Conservation (phyloP, 495 filamentous ascomycete species). For the Darksidea phi region DNA sequence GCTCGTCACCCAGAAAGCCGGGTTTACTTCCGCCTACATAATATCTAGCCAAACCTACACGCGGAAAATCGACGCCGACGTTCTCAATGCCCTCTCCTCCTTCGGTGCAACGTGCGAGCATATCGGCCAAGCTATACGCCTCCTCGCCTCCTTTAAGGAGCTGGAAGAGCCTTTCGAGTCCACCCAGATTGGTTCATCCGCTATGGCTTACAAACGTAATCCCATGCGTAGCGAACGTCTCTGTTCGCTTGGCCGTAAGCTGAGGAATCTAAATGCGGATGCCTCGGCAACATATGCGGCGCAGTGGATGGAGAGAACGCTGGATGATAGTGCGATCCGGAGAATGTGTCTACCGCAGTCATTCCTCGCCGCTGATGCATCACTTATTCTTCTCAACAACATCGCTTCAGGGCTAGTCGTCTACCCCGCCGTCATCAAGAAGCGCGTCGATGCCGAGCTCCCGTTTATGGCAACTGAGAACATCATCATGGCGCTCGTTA, state of each 20-base stretch:
- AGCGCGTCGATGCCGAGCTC: slow-evolving; percentile 70
- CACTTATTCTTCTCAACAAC: slow-evolving; percentile 78
- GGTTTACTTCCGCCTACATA: slow-evolving; percentile 70
- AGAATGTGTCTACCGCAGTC: slow-evolving; percentile 74
- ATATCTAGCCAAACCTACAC: slow-evolving; percentile 80
- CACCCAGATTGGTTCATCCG: slow-evolving; percentile 56
- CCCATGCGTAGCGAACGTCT: slow-evolving; percentile 88
- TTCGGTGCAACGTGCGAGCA: slow-evolving; percentile 81
- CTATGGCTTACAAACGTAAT: slow-evolving; percentile 84
- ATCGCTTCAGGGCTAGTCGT: slow-evolving; percentile 80
- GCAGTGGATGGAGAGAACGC: slow-evolving; percentile 76
- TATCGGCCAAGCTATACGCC: slow-evolving; percentile 73
- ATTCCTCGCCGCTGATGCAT: slow-evolving; percentile 80
- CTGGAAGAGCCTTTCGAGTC: slow-evolving; percentile 92
- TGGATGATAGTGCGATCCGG: slow-evolving; percentile 65
- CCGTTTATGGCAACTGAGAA: slow-evolving; percentile 53
- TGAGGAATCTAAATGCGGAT: slow-evolving; percentile 64
- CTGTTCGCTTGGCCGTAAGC: slow-evolving; percentile 69
- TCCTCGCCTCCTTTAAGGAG: slow-evolving; percentile 76
- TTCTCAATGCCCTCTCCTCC: slow-evolving; percentile 75
- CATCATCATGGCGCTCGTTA: slow-evolving; percentile 84
- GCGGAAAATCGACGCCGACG: slow-evolving; percentile 78
- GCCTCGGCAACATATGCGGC: slow-evolving; percentile 73
- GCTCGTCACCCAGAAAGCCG: slow-evolving; percentile 79
- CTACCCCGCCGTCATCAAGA: slow-evolving; percentile 74